Base-by-base conservation (phyloP, 2,329 filamentous ascomycete genomes). In the Zymoseptoria pseudotritici region DNA sequence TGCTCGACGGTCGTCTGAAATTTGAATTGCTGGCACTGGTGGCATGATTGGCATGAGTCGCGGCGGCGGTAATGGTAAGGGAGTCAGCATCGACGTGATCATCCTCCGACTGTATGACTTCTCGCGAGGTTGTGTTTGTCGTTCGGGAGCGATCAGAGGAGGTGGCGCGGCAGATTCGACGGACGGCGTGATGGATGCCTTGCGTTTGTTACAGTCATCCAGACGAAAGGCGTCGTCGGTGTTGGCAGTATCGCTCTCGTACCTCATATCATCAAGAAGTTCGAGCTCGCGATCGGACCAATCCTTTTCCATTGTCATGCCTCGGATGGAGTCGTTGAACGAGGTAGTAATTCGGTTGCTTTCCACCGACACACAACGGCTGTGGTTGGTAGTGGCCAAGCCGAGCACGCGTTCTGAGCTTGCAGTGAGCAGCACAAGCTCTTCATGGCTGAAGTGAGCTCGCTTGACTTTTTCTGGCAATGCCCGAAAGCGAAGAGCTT, bases 391-490 rank as follows among this genome's bases (percentile, higher is more conserved):
- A 29, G 7, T 29, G 26, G 26, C n/a, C 21, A 36, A 61, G 8
- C 61, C 61, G n/a, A 73, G 62, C 13, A 64, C 66, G 21, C 67
- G 80, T 65, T 82, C 77, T 56, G 80, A 78, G 56, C 80, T 79
- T 58, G 78, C 78, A 50, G 82, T 82, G 58, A 87, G 78, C 60
- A 85, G 74, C 51, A 82, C 76, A 66, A 88, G 87, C 74, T 94
- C 89, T 73, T 91, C 87, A 54, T 78, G 80, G 22, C 86, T 86
- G 72, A 91, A 87, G 63, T 88, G 83, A 65, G 83, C 84, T 65
- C 84, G 83, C 70, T 85, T 86, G 64, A 91, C 81, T 73, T 90
- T 91, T 63, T 88, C 84, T 20, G 90, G 88, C 50, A 91, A 78
- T 21, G 81, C 83, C 57, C 86, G 78, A 71, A 86, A 91, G 78